Evolutionary conservation across 1,284 basidiomycete genomes (phyloP).

Genomic region (Puccinia hordei): DNA sequence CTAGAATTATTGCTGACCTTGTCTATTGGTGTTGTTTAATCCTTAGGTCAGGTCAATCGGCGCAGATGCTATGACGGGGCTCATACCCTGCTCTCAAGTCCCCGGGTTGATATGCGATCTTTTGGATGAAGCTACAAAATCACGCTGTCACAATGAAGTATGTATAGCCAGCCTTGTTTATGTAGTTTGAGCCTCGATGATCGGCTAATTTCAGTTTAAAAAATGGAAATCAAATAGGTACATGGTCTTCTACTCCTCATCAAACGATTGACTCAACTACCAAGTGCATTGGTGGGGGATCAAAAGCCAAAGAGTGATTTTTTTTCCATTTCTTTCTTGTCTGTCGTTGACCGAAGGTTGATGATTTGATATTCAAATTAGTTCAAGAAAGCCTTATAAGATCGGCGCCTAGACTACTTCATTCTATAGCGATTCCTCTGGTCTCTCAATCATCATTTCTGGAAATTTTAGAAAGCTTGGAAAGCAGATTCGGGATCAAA

Average conservation of each 20-base stretch:
- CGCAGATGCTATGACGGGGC: constrained; percentile 47
- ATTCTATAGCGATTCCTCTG: background rate
- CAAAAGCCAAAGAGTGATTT: constrained; percentile 29
- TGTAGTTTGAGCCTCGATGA: background rate
- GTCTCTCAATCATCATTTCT: constrained; percentile 32
- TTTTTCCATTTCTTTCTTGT: too few species aligned
- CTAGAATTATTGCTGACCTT: background rate
- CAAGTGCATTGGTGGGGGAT: background rate
- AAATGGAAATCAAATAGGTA: constrained; percentile 3
- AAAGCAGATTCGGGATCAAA: constrained; percentile 33
- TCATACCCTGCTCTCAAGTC: constrained; percentile 20
- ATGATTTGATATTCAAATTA: constrained; percentile 1
- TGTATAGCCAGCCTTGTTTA: background rate
- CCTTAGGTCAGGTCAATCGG: constrained; percentile 43
- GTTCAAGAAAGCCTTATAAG: background rate
- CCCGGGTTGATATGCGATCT: constrained; percentile 25
- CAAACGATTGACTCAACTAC: constrained; percentile 30
- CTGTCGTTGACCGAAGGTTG: background rate
- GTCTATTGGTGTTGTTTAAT: background rate
- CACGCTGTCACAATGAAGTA: constrained; percentile 22
- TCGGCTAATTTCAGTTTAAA: background rate
- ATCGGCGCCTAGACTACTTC: background rate
- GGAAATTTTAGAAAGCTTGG: constrained; percentile 19
- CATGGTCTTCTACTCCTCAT: constrained; percentile 39
- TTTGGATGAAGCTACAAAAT: constrained; percentile 2